Evolutionary conservation across 164 flowering plant species (phyloP).

Genomic region (Annona cherimola): DNA sequence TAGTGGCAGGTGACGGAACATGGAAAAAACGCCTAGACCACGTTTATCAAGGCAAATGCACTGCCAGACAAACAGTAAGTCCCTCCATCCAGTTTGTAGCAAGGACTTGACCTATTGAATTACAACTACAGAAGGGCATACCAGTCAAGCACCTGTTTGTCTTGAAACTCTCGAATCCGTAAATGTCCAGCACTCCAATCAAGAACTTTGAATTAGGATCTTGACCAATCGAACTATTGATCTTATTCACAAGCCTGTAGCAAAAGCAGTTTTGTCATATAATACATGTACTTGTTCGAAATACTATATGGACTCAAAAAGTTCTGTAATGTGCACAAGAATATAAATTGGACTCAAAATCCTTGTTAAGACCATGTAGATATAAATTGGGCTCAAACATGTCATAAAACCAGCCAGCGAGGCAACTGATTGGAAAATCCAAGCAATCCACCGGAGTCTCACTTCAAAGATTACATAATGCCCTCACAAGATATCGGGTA

Average conservation of each 20-base stretch:
- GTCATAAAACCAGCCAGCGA: neutral
- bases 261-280: neutral
- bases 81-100: conserved; percentile 17
- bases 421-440: neutral
- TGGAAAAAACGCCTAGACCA: neutral
- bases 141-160: conserved; percentile 99
- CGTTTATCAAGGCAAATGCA: conserved; percentile 1
- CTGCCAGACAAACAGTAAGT: conserved; percentile 3
- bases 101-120: conserved; percentile 24
- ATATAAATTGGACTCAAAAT: neutral
- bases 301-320: neutral
- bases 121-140: conserved; percentile 56
- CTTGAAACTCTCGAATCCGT: conserved; percentile 99
- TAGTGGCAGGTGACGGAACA: neutral
- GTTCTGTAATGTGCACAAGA: too few relatives aligned
- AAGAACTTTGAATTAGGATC: conserved; percentile 76
- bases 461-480: neutral
- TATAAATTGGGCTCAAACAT: neutral
- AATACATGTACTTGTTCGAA: neutral
- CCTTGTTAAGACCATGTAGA: neutral
- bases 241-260: conserved; percentile 86
- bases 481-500: neutral
- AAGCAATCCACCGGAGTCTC: neutral
- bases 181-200: conserved; percentile 97
- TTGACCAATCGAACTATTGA: conserved; percentile 92